Base-by-base conservation (phyloP, 805 yeast genomes). In the Wickerhamomyces chaumierensis region DNA sequence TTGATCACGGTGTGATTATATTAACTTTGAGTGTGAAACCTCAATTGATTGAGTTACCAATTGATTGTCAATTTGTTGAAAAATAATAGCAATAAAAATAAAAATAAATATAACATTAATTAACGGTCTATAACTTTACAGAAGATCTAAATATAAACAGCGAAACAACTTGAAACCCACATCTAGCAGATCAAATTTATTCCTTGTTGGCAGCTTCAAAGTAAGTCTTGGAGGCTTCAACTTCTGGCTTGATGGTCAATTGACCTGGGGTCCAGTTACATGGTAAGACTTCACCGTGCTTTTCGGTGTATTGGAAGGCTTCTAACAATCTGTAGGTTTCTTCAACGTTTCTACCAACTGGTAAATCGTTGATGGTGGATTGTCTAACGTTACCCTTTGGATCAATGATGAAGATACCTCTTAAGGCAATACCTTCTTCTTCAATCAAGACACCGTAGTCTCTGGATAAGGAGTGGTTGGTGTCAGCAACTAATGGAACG, bases 241-340 rank as follows among this genome's bases (percentile, higher is more conserved):
- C 85, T 53, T 74, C 81, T 61, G 88, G 86, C 65, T 80, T 81
- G 70, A 87, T 86, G 66, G 95, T 83, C 61, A 84, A 95, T 46
- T 84, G 64, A 71, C 98, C 98, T 65, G 84, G 81, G 42, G 80
- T 76, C 98, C 98, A 90, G 94, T 90, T 92, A 63, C 97, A 96
- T 58, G 98, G 98, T 73, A 96, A 88, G 52, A 90, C 98, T 73
- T 94, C 96, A 71, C 98, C 98, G 79, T 92, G 73, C 74, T 85
- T 83, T 68, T 88, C 97, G 57, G 95, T 84, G 88, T 94, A 92
- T 74, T 90, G 95, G 95, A 92, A 92, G 55, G 96, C 99, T 65
- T 92, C 97, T 48, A 92, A 76, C 62, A 92, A 78, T 81, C 99
- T 88, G 62, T 86, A 74, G 51, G 96, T 82, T 78, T 92, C 99